A percentile compares a stretch with the other conserved stretches of the same genome.
These are phyloP conservation scores for Calycina herbarum DNA, from an alignment of 2,329 filamentous ascomycete genomes.

Conservation along the genomic window DNA sequence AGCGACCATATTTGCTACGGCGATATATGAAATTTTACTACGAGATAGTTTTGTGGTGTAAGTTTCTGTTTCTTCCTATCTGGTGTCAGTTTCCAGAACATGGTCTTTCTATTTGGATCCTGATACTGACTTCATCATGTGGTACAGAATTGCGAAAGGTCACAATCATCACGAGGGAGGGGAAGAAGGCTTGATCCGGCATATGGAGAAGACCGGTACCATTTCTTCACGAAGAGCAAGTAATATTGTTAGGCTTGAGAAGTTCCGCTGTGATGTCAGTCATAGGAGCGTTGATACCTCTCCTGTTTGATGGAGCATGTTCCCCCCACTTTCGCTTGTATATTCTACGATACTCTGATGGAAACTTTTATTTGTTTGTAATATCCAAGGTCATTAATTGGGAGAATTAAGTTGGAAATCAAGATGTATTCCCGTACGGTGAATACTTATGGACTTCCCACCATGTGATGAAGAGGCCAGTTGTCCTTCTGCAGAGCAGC, in stretches of 20 bases:
- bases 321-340: no score
- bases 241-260: background rate
- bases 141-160: constrained; percentile 44
- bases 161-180: constrained; percentile 51
- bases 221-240: constrained; percentile 17
- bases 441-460: no score
- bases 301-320: background rate
- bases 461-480: no score
- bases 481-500: no score
- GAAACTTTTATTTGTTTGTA: no score
- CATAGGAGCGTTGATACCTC: background rate
- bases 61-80: constrained; percentile 36
- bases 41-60: constrained; percentile 50
- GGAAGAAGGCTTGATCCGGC: constrained; percentile 49
- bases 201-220: constrained; percentile 42
- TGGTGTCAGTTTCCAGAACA: no score
- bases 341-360: no score
- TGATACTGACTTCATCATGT: background rate
- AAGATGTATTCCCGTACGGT: no score
- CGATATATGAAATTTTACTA: constrained; percentile 55
- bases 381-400: no score
- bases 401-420: no score
- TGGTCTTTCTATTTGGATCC: no score
- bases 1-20: constrained; percentile 55
- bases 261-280: background rate